Percentiles rank a stretch among this genome's conserved stretches.
These are phyloP conservation scores for Sporothrix globosa DNA, from an alignment of 2,329 filamentous ascomycete genomes.

Conservation along the genomic window DNA sequence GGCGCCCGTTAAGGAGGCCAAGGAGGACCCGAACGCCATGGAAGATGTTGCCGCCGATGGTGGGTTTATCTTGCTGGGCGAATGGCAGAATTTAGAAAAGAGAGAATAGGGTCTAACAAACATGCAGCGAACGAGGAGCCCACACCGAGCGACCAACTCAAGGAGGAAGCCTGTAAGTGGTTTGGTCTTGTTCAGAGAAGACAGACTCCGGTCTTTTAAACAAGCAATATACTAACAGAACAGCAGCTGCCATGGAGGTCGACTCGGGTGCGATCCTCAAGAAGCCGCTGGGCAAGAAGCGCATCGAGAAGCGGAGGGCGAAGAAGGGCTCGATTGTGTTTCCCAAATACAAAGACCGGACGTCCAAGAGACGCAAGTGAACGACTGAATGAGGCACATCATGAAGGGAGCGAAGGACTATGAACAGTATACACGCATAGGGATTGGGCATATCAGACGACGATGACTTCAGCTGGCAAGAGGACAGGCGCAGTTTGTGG, in stretches of 20 bases:
- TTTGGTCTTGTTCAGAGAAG: neutral
- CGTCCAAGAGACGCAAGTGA: constrained; percentile 48
- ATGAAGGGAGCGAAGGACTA: neutral
- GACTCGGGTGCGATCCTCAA: constrained; percentile 47
- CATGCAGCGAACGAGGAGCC: constrained; percentile 15
- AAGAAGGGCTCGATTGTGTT: constrained; percentile 64
- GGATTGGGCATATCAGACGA: neutral
- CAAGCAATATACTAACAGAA: neutral
- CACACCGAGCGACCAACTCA: constrained; percentile 33
- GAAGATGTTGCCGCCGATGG: constrained; percentile 43
- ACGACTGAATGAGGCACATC: neutral
- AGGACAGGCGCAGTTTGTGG: constrained; percentile 20
- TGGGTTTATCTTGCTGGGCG: constrained; percentile 45
- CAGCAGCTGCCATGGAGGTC: constrained; percentile 58
- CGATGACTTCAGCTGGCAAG: neutral
- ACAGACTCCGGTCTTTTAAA: neutral
- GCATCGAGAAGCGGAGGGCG: constrained; percentile 60
- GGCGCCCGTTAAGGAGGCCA: constrained; percentile 43
- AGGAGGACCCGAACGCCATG: constrained; percentile 44
- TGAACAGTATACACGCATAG: neutral
- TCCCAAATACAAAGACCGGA: constrained; percentile 58
- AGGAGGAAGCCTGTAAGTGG: constrained; percentile 32
- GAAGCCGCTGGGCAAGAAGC: constrained; percentile 55
- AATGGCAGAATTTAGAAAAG: neutral
- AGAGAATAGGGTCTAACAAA: neutral